phyloP scores from a whole-genome alignment of 768 basidiomycete genomes.

The Dacryopinax primogenitus region DNA sequence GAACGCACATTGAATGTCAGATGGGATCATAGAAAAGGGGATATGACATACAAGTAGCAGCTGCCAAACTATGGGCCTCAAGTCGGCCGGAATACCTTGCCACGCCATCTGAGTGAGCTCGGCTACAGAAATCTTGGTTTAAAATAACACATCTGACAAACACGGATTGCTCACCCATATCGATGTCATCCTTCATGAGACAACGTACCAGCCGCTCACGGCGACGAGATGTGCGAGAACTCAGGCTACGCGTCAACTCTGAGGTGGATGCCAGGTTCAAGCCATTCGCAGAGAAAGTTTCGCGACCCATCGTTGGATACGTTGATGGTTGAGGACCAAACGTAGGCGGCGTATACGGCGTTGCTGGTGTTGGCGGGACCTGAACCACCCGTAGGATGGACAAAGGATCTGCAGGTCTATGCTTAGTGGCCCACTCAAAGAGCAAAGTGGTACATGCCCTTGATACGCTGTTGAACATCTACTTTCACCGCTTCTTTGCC shows the following conservation, averaged over 20 bases:
- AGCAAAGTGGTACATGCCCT: slow-evolving; percentile 39
- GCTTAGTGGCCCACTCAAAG: slow-evolving; percentile 14
- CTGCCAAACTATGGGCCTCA: slow-evolving; percentile 90
- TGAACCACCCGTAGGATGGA: slow-evolving; percentile 17
- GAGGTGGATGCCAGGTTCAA: slow-evolving; percentile 39
- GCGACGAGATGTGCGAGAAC: slow-evolving; percentile 49
- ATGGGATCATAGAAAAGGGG: neutral
- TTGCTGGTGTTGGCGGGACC: slow-evolving; percentile 23
- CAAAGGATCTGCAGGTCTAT: slow-evolving; percentile 19
- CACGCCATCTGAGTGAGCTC: slow-evolving; percentile 86
- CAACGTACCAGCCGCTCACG: slow-evolving; percentile 68
- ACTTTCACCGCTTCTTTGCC: slow-evolving; percentile 43
- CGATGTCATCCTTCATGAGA: slow-evolving; percentile 60
- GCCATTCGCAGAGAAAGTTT: slow-evolving; percentile 22
- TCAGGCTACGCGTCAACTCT: slow-evolving; percentile 54
- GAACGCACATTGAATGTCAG: slow-evolving; percentile 11
- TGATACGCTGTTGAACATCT: slow-evolving; percentile 63
- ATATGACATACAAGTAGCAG: slow-evolving; percentile 60
- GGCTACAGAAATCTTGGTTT: slow-evolving; percentile 33
- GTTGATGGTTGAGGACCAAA: slow-evolving; percentile 35
- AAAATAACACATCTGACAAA: neutral
- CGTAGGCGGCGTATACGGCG: slow-evolving; percentile 46
- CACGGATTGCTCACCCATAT: slow-evolving; percentile 46
- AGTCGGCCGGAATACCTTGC: slow-evolving; percentile 79
- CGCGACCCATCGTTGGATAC: slow-evolving; percentile 21